Evolutionary conservation across 306 rosid genomes (phyloP).

Genomic region (Castanopsis chinensis): DNA sequence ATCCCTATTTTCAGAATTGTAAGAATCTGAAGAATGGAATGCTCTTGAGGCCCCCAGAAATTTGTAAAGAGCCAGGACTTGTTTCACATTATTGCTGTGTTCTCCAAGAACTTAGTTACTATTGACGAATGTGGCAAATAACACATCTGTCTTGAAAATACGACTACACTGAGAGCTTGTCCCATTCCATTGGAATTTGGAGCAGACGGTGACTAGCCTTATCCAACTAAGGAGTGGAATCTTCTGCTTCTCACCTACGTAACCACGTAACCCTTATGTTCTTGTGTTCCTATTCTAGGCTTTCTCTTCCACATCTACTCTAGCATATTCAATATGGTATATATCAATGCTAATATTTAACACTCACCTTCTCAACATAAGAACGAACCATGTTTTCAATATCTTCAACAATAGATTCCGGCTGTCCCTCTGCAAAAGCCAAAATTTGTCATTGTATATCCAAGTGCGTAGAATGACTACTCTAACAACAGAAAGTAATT

Average conservation of each 20-base stretch:
- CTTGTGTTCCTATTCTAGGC: too few species aligned
- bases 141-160: not conserved
- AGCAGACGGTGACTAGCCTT: not conserved
- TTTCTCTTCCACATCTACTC: too few species aligned
- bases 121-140: not conserved
- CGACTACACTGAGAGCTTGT: not conserved
- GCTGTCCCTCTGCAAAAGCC: constrained; percentile 82
- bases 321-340: too few species aligned
- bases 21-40: not conserved
- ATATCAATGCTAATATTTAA: too few species aligned
- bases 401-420: constrained; percentile 85
- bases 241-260: not conserved
- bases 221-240: not conserved
- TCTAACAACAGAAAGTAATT: not conserved
- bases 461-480: not conserved
- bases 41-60: not conserved
- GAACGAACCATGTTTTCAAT: constrained; percentile 97
- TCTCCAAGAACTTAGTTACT: not conserved
- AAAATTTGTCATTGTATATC: constrained; percentile 20
- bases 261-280: too few species aligned
- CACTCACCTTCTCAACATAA: constrained; percentile 89
- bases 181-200: not conserved
- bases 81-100: not conserved
- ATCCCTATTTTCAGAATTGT: not conserved
- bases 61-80: not conserved